Evolutionary conservation across 140 eudicot genomes (phyloP), one percentile per base, ranked within the genome.

Genomic region (Cichorium intybus): DNA sequence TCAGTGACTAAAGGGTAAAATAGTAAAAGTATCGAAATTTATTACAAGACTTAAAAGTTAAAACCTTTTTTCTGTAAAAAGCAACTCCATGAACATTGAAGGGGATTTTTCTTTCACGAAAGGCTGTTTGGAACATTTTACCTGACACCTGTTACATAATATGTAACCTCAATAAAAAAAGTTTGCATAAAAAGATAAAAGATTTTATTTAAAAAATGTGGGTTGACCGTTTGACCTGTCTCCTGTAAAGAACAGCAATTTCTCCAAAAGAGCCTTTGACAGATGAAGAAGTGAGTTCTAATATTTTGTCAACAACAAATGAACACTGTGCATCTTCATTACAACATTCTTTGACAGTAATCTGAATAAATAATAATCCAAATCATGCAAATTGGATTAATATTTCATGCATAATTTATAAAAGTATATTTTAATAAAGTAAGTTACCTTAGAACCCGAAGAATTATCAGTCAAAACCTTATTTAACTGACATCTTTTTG

Each of bases 1-100:
- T 20, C 46, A 48, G 64, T 22, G 39, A 65, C 21, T 14, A 52
- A 64, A 68, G 10, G 29, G 24, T 26, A 55, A 41, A 68, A 35
- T 56, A 9, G 63, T 41, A 45, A 47, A 52, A 20, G 33, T 60
- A 37, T 18, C 45, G 24, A 47, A 66, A 3, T 18, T 35, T 5
- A 22, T 39, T 12, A 61, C 33, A 62, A 48, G 34, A 77, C 2
- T 70, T 41, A 60, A 3, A 55, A 9, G 31, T 60, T 26, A 53
- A n/a, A n/a, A 91, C 97, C 93, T 93, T 88, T 88, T 93, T 93
- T 66, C 99, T 65, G 57, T 93, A 93, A 75, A 93, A 93, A 43
- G 99, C 95, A 57, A 93, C 96, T 24, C 99, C 99, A 20, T 93
- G 99, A 55, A 80, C 69, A 48, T 93, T 93, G 65, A 93, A 93